phyloP scores from a whole-genome alignment of 495 filamentous ascomycete genomes.

The Penicillium crystallinum region DNA sequence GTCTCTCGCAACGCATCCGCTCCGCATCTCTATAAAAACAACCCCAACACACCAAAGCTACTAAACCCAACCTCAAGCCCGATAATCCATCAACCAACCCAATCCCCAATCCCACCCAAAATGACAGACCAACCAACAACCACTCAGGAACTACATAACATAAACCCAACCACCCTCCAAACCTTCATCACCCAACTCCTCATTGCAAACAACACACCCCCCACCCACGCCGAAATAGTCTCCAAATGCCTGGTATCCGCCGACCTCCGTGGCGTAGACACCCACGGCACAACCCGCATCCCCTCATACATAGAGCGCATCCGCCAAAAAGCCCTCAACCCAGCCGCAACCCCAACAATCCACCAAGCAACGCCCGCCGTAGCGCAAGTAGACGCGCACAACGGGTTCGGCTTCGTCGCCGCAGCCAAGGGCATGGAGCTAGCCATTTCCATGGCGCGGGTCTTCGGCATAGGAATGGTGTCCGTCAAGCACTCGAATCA shows the following conservation, averaged over 20 bases:
- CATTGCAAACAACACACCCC: conserved; percentile 51
- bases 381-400: conserved; percentile 60
- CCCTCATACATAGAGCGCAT: conserved; percentile 71
- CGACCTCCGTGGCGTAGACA: conserved; percentile 74
- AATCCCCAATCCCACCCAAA: neutral
- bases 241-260: conserved; percentile 61
- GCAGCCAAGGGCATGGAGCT: conserved; percentile 57
- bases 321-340: conserved; percentile 57
- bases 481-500: conserved; percentile 71
- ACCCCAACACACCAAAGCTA: neutral
- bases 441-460: conserved; percentile 59
- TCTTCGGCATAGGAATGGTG: conserved; percentile 67
- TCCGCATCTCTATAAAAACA: neutral
- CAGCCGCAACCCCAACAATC: conserved; percentile 51
- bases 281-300: conserved; percentile 71
- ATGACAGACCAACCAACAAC: conserved; percentile 10
- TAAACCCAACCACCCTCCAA: conserved; percentile 21
- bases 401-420: conserved; percentile 69
- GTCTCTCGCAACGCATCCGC: neutral
- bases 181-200: conserved; percentile 47
- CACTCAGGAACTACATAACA: conserved; percentile 22
- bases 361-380: conserved; percentile 60
- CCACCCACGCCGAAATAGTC: conserved; percentile 51
- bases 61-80: too few species aligned
- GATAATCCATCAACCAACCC: neutral